Evolutionary conservation across 2,329 filamentous ascomycete genomes (phyloP).

Genomic region (Microascus cirrosus): DNA sequence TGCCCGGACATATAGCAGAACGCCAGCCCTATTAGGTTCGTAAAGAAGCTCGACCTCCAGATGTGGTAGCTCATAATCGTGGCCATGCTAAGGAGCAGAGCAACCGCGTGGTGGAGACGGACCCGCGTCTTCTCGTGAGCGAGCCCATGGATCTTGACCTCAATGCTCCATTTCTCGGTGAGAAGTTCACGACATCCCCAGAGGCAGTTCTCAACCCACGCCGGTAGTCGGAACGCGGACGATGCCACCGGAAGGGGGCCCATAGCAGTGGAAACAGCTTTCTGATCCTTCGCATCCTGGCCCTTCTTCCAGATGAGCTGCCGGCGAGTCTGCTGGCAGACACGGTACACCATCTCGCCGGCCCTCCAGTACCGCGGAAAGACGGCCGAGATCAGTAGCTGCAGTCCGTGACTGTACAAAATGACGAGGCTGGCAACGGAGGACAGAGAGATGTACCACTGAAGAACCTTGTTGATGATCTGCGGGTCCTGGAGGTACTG

Average conservation of each 20-base stretch:
- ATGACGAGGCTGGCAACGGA: slow-evolving; percentile 67
- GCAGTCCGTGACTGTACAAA: slow-evolving; percentile 61
- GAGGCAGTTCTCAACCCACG: slow-evolving; percentile 10
- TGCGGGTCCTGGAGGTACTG: slow-evolving; percentile 77
- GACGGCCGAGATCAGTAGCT: slow-evolving; percentile 52
- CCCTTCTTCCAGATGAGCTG: slow-evolving; percentile 8
- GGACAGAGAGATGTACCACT: slow-evolving; percentile 71
- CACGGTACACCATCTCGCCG: slow-evolving; percentile 27
- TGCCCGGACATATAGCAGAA: slow-evolving; percentile 78
- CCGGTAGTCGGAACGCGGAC: background rate
- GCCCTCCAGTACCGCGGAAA: slow-evolving; percentile 62
- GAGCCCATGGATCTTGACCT: slow-evolving; percentile 36
- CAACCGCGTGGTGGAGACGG: slow-evolving; percentile 46
- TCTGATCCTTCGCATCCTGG: background rate
- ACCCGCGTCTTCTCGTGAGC: slow-evolving; percentile 34
- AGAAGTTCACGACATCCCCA: slow-evolving; percentile 43
- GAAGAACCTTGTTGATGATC: slow-evolving; percentile 71
- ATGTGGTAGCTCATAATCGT: slow-evolving; percentile 57
- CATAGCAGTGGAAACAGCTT: background rate
- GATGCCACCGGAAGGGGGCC: slow-evolving; percentile 16
- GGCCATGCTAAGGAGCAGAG: slow-evolving; percentile 39
- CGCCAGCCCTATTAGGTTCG: slow-evolving; percentile 77
- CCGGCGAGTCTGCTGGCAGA: slow-evolving; percentile 18
- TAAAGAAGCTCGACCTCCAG: slow-evolving; percentile 46
- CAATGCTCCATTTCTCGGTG: slow-evolving; percentile 38